Evolutionary conservation across 163 green algal species (phyloP).

Genomic region (Botryococcus braunii): DNA sequence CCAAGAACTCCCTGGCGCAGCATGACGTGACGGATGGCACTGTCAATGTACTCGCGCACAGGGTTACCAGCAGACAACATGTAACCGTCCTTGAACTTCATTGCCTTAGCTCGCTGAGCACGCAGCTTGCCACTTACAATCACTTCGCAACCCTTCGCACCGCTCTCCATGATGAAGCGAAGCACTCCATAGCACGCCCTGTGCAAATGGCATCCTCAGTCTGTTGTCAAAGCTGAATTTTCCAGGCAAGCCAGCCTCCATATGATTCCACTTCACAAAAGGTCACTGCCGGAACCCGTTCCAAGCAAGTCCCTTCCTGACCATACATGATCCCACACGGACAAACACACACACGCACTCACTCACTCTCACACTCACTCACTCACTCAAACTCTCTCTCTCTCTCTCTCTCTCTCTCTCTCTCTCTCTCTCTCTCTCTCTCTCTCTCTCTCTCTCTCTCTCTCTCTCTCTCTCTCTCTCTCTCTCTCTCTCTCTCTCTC

Average conservation of each 20-base stretch:
- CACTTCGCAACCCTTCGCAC: constrained; percentile 98
- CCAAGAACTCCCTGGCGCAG: constrained; percentile 94
- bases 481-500: too few species aligned
- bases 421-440: too few species aligned
- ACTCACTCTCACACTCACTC: too few species aligned
- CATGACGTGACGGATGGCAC: constrained; percentile 89
- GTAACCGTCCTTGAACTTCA: constrained; percentile 99
- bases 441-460: too few species aligned
- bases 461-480: too few species aligned
- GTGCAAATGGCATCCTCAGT: constrained; percentile 12
- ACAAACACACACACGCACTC: too few species aligned
- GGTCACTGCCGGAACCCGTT: too few species aligned
- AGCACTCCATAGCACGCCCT: constrained; percentile 99
- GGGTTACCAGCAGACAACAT: constrained; percentile 94
- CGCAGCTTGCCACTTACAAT: constrained; percentile 98
- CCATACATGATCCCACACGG: too few species aligned
- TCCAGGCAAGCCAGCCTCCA: neutral
- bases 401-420: too few species aligned
- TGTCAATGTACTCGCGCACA: constrained; percentile 87
- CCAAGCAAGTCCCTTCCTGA: too few species aligned
- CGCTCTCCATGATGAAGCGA: constrained; percentile 98
- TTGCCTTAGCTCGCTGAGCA: constrained; percentile 94
- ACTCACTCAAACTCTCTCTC: too few species aligned
- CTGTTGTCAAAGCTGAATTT: neutral
- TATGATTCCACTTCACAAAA: neutral